Evolutionary conservation across 306 rosid genomes (phyloP), one percentile per base, ranked within the genome.

Genomic region (Coriaria nepalensis): DNA sequence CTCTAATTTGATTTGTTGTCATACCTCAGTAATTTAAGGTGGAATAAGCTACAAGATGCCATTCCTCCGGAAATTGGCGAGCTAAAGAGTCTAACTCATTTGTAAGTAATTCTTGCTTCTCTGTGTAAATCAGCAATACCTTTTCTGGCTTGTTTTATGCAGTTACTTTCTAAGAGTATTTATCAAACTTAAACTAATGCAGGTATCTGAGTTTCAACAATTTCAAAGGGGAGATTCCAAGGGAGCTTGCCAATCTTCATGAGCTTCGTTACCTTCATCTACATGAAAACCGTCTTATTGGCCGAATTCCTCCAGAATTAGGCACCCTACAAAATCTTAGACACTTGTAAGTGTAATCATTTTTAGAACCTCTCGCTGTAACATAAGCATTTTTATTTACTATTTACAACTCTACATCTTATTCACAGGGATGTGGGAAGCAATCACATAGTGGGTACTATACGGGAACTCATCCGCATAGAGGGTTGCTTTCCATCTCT

Each of bases 381-480:
- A 32, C 7, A 36, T 12, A 33, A 13, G 29, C 13, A 7, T 6
- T n/a, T 33, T 54, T 0, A 13, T 45, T 14, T 45, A 45, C 43
- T 47, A 55, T 46, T 56, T 50, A 20, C 29, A 20, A 3, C 29
- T 20, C 29, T 20, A 20, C 29, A 1, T 20, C 29, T 20, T 1
- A 20, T 56, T 72, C 45, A 42, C 51, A 92, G 98, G 93, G 98
- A 92, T 64, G 98, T 48, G 41, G 98, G 98, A 43, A 79, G 82
- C 72, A 92, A 92, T 79, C 98, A 92, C 70, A 71, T 92, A 84
- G 96, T 92, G 50, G 98, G 98, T 55, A 92, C 98, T 45, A 75
- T 92, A 55, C 71, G 95, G 73, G 98, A 92, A 68, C 96, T 92
- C 60, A 92, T 86, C 44, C 98, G 96, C 15, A 43, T 92, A 61